Evolutionary conservation across 371 early-diverging fungal species (phyloP), one percentile per base, ranked within the genome.

Genomic region (Vairimorpha necatrix): DNA sequence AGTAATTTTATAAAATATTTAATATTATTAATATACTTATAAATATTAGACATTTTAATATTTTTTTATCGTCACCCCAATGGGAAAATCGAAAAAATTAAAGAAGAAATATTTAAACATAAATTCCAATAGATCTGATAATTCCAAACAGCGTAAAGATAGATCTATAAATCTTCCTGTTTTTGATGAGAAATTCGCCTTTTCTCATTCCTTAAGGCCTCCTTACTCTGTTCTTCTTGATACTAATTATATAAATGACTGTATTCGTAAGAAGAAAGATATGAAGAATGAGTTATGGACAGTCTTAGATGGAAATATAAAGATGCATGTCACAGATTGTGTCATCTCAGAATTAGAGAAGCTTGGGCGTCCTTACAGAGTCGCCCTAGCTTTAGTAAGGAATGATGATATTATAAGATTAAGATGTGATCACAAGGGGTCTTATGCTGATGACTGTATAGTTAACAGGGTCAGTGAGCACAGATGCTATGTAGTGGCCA

Each of bases 161-260:
- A 50, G 22, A 50, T 4, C 14, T 11, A 50, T 50, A n/a, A n/a
- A 50, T 11, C 3, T 50, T 11, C 50, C 50, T 11, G 3, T 3
- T 4, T 50, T 50, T 50, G n/a, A n/a, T 50, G 69, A 74, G 6
- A 28, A 22, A 34, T 96, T 95, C 88, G 88, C 91, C 77, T 91
- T 95, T 85, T 98, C 96, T 84, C 88, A 91, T 42, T 90, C 94
- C 18, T 87, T 99, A 22, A 94, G 90, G 2, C 98, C 99, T 48
- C 99, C 99, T 34, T 99, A 98, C 85, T 91, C 92, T 76, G 90
- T 99, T 38, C 86, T 99, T 13, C 90, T 99, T 46, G 99, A 99
- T 87, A 98, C 99, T 79, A 99, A 99, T 86, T 99, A 98, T 82
- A 96, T 99, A 87, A 97, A 98, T 87, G 94, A 96, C 79, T 91